phyloP scores from a whole-genome alignment of 1,139 yeast species.

The Blastobotrys indianensis region DNA sequence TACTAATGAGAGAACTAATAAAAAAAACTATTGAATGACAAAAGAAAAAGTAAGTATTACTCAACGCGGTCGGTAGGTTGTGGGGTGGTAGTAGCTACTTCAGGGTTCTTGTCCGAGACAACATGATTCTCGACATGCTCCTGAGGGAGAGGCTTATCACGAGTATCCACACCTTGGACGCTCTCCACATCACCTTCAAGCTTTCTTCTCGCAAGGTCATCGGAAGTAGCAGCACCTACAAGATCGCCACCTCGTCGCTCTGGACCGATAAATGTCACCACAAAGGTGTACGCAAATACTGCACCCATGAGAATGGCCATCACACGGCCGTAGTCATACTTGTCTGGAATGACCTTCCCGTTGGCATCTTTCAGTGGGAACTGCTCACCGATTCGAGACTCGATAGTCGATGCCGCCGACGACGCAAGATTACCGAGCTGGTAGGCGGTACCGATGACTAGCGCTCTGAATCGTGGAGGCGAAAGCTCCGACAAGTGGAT shows the following conservation, averaged over 20 bases:
- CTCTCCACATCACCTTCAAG: too few relatives aligned
- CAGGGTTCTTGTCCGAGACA: neutral
- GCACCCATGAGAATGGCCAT: conserved; percentile 59
- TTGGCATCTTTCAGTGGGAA: conserved; percentile 39
- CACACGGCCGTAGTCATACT: conserved; percentile 41
- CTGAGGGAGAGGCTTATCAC: neutral
- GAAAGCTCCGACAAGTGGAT: conserved; percentile 53
- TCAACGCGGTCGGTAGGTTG: neutral
- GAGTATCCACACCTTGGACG: too few relatives aligned
- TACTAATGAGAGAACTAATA: neutral
- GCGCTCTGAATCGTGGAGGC: conserved; percentile 50
- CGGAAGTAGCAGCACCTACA: neutral
- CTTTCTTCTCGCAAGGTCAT: too few relatives aligned
- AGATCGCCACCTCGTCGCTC: conserved; percentile 47
- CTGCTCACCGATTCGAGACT: conserved; percentile 45
- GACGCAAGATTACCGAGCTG: conserved; percentile 57
- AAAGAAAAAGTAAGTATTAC: neutral
- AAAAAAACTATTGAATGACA: neutral
- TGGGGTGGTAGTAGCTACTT: neutral
- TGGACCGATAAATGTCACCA: conserved; percentile 63
- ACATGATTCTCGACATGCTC: conserved; percentile 2
- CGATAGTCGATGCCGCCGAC: conserved; percentile 55
- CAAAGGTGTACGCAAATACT: conserved; percentile 45
- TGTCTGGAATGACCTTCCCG: conserved; percentile 31
- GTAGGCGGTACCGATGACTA: conserved; percentile 48